phyloP scores from a whole-genome alignment of 2,329 filamentous ascomycete genomes.

The Plenodomus tracheiphilus region DNA sequence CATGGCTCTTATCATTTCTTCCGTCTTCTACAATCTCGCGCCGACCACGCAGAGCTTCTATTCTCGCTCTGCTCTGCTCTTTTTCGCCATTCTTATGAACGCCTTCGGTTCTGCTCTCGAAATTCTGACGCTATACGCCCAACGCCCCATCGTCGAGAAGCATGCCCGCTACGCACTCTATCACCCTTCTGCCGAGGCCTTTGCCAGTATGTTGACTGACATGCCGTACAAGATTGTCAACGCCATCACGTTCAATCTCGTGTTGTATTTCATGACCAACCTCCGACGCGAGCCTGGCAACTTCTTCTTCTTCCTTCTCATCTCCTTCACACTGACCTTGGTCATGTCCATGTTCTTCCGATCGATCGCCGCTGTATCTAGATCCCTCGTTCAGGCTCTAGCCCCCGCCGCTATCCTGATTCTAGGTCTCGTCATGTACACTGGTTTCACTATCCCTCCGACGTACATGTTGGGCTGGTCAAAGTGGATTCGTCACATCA shows the following conservation, averaged over 20 bases:
- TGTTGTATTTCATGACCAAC: constrained; percentile 86
- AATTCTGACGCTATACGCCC: constrained; percentile 83
- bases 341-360: constrained; percentile 88
- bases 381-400: constrained; percentile 64
- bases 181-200: constrained; percentile 86
- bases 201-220: constrained; percentile 83
- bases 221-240: constrained; percentile 82
- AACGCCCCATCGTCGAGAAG: constrained; percentile 91
- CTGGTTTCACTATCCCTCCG: constrained; percentile 64
- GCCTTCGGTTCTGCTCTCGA: constrained; percentile 80
- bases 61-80: constrained; percentile 76
- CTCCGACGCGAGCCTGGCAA: constrained; percentile 71
- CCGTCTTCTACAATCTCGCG: constrained; percentile 78
- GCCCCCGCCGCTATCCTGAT: constrained; percentile 62
- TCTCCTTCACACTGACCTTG: constrained; percentile 73
- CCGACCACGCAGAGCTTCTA: constrained; percentile 73
- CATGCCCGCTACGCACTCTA: constrained; percentile 85
- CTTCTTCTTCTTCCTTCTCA: constrained; percentile 85
- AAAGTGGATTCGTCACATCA: constrained; percentile 80
- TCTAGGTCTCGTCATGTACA: constrained; percentile 67
- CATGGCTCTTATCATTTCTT: constrained; percentile 77
- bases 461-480: constrained; percentile 77
- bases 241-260: constrained; percentile 74
- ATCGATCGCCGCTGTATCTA: constrained; percentile 74
- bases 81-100: constrained; percentile 87